A percentile compares a stretch with the other conserved stretches of the same genome.
Conservation (phyloP, 768 basidiomycete species). For the Russula lepida region DNA sequence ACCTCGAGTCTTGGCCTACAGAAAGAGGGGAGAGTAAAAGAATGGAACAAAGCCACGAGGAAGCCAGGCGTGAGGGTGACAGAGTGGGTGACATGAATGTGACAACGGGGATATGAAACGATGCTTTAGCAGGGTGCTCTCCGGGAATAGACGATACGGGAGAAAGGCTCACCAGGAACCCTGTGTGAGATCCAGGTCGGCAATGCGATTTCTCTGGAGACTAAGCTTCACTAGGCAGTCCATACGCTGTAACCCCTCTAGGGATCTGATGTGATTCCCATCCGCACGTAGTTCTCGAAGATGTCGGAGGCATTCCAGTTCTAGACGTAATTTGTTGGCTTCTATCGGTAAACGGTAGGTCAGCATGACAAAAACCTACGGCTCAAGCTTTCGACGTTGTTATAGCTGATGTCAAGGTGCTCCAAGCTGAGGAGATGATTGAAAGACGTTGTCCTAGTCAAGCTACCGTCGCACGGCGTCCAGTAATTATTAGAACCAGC, state of each 20-base stretch:
- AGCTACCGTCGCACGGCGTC: constrained; percentile 33
- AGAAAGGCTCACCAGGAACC: constrained; percentile 56
- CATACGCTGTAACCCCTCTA: constrained; percentile 72
- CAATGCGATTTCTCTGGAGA: constrained; percentile 64
- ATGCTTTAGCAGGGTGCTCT: constrained; percentile 3
- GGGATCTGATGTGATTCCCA: constrained; percentile 63
- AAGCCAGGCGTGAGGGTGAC: constrained; percentile 3
- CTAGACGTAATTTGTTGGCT: constrained; percentile 34
- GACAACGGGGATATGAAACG: constrained; percentile 19
- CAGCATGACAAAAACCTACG: constrained; percentile 38
- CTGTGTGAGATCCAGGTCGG: constrained; percentile 47
- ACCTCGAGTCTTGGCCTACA: constrained; percentile 55
- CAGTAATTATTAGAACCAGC: constrained; percentile 1
- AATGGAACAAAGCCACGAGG: constrained; percentile 17
- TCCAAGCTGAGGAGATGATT: constrained; percentile 80
- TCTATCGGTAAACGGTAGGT: constrained; percentile 7
- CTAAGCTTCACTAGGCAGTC: constrained; percentile 80
- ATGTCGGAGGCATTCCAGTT: constrained; percentile 75
- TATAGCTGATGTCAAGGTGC: constrained; percentile 83
- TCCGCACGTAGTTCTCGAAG: constrained; percentile 88
- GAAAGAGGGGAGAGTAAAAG: neutral
- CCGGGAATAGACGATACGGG: constrained; percentile 19
- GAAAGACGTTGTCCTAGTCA: constrained; percentile 84
- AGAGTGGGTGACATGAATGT: constrained; percentile 12
- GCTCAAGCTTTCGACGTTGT: constrained; percentile 78